phyloP scores from a whole-genome alignment of 768 basidiomycete genomes.

The Rhodotorula graminis region DNA sequence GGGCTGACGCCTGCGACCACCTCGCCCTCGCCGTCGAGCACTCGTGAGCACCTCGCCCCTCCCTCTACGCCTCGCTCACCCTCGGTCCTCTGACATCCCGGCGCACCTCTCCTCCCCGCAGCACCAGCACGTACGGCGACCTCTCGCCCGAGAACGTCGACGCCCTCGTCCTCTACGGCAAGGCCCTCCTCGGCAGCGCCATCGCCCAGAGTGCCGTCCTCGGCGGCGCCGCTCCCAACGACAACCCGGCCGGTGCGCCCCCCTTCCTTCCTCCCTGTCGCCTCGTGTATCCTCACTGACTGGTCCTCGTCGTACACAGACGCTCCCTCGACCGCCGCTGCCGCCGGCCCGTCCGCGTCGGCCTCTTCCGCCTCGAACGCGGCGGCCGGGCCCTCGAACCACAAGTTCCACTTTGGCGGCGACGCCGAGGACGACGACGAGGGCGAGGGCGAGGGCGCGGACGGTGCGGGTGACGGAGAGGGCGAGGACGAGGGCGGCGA shows the following conservation, averaged over 20 bases:
- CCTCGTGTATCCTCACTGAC: not conserved
- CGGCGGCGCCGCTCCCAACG: conserved; percentile 68
- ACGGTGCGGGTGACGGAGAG: conserved; percentile 55
- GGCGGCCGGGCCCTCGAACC: conserved; percentile 46
- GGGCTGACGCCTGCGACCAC: conserved; percentile 74
- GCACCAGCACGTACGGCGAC: conserved; percentile 70
- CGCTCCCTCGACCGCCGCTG: not conserved
- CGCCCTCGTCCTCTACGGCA: conserved; percentile 83
- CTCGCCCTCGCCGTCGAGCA: conserved; percentile 80
- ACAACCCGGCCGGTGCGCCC: not conserved
- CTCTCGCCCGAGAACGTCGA: conserved; percentile 79
- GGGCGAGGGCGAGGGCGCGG: conserved; percentile 50
- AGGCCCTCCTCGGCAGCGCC: conserved; percentile 86
- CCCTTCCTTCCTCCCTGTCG: too few species aligned
- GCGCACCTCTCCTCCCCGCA: conserved; percentile 46
- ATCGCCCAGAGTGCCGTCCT: conserved; percentile 80
- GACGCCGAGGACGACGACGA: conserved; percentile 60
- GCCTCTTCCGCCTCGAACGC: not conserved
- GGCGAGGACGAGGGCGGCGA: conserved; percentile 60
- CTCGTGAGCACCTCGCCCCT: conserved; percentile 57
- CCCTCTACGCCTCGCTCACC: not conserved
- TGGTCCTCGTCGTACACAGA: not conserved
- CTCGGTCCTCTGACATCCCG: not conserved
- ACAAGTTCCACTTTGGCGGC: conserved; percentile 73
- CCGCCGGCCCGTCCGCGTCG: not conserved